Percentiles rank a stretch among this genome's conserved stretches.
Evolutionary conservation across 495 filamentous ascomycete species (phyloP).

Genomic region (Aspergillus incahuasiensis): DNA sequence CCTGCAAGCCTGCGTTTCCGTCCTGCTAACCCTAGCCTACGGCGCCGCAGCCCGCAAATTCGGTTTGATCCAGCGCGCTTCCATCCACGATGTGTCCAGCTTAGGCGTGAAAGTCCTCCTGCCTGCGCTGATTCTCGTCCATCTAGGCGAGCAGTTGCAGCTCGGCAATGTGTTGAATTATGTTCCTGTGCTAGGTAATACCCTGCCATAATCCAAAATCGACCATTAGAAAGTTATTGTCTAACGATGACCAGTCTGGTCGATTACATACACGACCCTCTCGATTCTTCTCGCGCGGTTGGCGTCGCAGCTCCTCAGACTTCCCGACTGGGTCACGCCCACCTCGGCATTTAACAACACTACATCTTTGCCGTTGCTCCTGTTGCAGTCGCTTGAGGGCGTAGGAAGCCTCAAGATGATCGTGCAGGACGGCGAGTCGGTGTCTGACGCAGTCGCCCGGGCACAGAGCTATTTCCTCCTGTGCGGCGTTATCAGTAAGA

Average conservation of each 20-base stretch:
- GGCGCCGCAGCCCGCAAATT: slow-evolving; percentile 57
- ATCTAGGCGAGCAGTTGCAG: slow-evolving; percentile 63
- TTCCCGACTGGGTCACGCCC: slow-evolving; percentile 63
- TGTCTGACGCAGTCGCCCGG: slow-evolving; percentile 50
- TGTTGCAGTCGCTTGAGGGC: slow-evolving; percentile 59
- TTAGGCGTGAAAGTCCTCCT: slow-evolving; percentile 66
- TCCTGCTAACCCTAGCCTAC: slow-evolving; percentile 63
- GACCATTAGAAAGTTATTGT: not conserved
- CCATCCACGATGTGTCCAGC: slow-evolving; percentile 60
- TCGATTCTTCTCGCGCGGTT: slow-evolving; percentile 51
- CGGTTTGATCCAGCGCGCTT: slow-evolving; percentile 48
- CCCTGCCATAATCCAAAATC: not conserved
- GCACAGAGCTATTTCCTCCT: slow-evolving; percentile 69
- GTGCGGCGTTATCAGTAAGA: slow-evolving; percentile 58
- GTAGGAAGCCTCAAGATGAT: slow-evolving; percentile 62
- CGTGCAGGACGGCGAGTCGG: slow-evolving; percentile 42
- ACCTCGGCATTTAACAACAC: slow-evolving; percentile 76
- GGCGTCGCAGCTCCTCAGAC: slow-evolving; percentile 41
- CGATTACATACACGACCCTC: slow-evolving; percentile 48
- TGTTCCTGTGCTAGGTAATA: slow-evolving; percentile 45
- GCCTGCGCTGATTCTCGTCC: slow-evolving; percentile 63
- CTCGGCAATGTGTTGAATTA: slow-evolving; percentile 52
- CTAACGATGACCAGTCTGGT: slow-evolving; percentile 45
- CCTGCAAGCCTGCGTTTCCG: slow-evolving; percentile 65
- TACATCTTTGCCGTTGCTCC: slow-evolving; percentile 62